Conservation (phyloP, 2,329 filamentous ascomycete genomes). For the Hymenoscyphus albidus region DNA sequence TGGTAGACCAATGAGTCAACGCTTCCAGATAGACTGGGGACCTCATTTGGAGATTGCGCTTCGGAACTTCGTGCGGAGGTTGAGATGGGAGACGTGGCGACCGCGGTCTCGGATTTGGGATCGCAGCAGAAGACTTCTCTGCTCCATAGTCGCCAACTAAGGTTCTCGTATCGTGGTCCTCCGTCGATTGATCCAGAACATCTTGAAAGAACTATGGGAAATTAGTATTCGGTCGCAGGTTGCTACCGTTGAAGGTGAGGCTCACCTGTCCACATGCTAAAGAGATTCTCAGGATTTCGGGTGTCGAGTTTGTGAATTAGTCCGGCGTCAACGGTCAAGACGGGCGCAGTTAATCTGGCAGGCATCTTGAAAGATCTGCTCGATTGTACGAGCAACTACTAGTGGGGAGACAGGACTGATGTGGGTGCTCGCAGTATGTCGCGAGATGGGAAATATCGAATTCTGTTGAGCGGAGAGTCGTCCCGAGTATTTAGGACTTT, state of each 20-base stretch:
- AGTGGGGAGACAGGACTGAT: slow-evolving; percentile 29
- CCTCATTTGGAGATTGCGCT: slow-evolving; percentile 45
- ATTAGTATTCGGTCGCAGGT: slow-evolving; percentile 7
- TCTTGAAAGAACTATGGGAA: slow-evolving; percentile 74
- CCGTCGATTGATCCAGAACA: slow-evolving; percentile 93
- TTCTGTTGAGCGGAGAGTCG: not conserved
- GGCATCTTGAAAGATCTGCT: slow-evolving; percentile 58
- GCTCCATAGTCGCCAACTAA: slow-evolving; percentile 95
- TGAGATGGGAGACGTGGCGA: slow-evolving; percentile 40
- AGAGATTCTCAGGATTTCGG: slow-evolving; percentile 84
- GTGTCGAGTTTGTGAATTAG: slow-evolving; percentile 95
- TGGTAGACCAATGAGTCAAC: slow-evolving; percentile 66
- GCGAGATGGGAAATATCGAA: slow-evolving; percentile 17
- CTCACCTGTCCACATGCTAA: slow-evolving; percentile 96
- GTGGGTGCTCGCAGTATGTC: slow-evolving; percentile 31
- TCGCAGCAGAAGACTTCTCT: slow-evolving; percentile 88
- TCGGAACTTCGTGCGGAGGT: slow-evolving; percentile 32
- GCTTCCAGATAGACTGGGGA: slow-evolving; percentile 73
- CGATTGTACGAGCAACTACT: slow-evolving; percentile 31
- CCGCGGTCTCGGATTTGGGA: slow-evolving; percentile 50
- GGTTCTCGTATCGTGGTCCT: slow-evolving; percentile 86
- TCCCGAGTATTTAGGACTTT: not conserved
- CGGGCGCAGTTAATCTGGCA: slow-evolving; percentile 74
- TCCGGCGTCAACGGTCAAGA: slow-evolving; percentile 86
- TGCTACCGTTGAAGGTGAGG: slow-evolving; percentile 4